phyloP scores from a whole-genome alignment of 208 protist species.

The Tetramitus jugosus region DNA sequence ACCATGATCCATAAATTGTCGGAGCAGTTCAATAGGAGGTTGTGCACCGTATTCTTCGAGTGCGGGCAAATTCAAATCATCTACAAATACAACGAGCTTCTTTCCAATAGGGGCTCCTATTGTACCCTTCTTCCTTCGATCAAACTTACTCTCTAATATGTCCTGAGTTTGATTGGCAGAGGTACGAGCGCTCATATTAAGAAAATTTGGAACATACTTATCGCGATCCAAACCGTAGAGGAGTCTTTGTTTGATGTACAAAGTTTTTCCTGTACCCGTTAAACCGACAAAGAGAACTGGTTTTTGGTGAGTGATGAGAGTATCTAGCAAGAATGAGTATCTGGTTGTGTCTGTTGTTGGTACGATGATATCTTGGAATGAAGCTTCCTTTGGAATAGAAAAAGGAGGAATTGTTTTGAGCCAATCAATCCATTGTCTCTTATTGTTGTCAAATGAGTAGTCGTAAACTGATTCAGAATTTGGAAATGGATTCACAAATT shows the following conservation, averaged over 20 bases:
- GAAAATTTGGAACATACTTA: constrained; percentile 56
- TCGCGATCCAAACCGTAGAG: constrained; percentile 25
- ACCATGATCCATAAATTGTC: constrained; percentile 87
- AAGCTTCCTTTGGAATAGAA: background rate
- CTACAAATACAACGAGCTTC: constrained; percentile 85
- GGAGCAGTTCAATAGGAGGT: constrained; percentile 88
- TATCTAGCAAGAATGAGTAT: constrained; percentile 72
- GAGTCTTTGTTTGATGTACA: constrained; percentile 45
- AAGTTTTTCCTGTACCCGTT: constrained; percentile 90
- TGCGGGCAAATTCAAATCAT: constrained; percentile 88
- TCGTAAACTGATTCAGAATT: constrained; percentile 69
- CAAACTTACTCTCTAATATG: constrained; percentile 81
- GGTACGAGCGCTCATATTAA: constrained; percentile 92
- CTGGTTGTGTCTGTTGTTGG: constrained; percentile 80
- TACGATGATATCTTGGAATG: constrained; percentile 71
- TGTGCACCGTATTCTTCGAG: constrained; percentile 90
- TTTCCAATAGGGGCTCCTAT: constrained; percentile 89
- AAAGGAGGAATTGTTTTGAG: constrained; percentile 51
- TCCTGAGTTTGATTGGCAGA: constrained; percentile 74
- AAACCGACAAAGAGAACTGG: constrained; percentile 77
- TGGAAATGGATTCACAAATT: background rate
- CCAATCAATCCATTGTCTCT: constrained; percentile 81
- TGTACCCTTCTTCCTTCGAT: constrained; percentile 81
- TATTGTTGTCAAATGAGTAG: constrained; percentile 76
- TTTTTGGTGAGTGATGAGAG: constrained; percentile 65